phyloP scores from a whole-genome alignment of 129 eudicot genomes.

The Helianthus annuus region DNA sequence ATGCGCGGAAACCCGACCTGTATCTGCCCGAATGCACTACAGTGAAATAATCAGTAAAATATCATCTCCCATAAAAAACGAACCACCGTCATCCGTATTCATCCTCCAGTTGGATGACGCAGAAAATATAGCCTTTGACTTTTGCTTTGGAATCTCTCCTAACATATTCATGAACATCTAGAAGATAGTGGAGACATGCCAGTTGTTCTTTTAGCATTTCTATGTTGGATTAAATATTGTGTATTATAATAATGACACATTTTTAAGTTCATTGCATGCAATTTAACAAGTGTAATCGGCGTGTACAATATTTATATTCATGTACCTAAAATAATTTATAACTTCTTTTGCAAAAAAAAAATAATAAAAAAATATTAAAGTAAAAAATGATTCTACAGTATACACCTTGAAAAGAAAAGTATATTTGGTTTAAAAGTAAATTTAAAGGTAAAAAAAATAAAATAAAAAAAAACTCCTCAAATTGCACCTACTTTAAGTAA shows the following conservation, averaged over 20 bases:
- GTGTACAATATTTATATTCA: neutral
- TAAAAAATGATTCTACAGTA: neutral
- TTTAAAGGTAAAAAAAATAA: neutral
- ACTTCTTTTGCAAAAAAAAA: no score
- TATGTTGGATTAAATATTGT: neutral
- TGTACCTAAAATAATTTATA: neutral
- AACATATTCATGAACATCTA: neutral
- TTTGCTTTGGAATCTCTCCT: neutral
- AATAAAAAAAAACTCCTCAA: neutral
- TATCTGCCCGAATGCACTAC: no score
- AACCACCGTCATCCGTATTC: no score
- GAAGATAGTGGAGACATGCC: neutral
- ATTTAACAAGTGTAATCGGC: neutral
- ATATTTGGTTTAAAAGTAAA: slow-evolving; percentile 16
- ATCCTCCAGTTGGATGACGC: no score
- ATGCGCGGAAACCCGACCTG: no score
- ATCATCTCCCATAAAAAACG: no score
- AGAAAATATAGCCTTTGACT: neutral
- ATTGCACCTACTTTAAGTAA: slow-evolving; percentile 25
- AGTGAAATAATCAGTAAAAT: no score
- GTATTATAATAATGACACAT: neutral
- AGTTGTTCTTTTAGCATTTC: neutral
- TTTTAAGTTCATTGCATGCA: no score
- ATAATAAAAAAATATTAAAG: no score
- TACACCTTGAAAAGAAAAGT: neutral